These are phyloP conservation scores for Fusarium beomiforme DNA, from an alignment of 2,329 filamentous ascomycete species.

Conservation along the genomic window DNA sequence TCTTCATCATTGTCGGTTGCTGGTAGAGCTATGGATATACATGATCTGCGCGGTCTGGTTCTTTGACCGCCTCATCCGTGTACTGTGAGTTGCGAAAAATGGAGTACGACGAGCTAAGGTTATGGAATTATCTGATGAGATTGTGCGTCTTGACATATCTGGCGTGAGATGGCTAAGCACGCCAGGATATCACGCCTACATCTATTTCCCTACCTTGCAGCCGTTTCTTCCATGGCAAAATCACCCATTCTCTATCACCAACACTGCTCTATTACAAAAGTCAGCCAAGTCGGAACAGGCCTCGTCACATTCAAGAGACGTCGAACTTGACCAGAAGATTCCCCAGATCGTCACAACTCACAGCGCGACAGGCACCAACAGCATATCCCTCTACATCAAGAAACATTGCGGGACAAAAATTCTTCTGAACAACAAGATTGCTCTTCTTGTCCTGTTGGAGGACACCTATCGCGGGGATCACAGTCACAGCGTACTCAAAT, in stretches of 20 bases:
- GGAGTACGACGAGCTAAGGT: rapidly evolving
- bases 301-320: neutral
- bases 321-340: neutral
- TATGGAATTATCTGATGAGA: neutral
- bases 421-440: no score
- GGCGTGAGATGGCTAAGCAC: neutral
- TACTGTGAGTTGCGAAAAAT: neutral
- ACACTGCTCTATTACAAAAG: neutral
- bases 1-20: neutral
- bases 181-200: neutral
- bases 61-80: neutral
- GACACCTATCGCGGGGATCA: rapidly evolving
- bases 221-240: neutral
- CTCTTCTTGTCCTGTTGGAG: neutral
- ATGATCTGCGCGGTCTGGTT: neutral
- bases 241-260: neutral
- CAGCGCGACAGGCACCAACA: rapidly evolving
- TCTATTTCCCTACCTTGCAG: neutral
- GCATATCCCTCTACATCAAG: neutral
- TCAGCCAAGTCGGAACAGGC: no score
- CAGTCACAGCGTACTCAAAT: neutral
- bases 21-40: neutral
- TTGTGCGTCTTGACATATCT: neutral
- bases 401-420: neutral
- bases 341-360: neutral